Evolutionary conservation across 1,139 yeast species (phyloP), one percentile per base, ranked within the genome.

Genomic region (Diutina rugosa): DNA sequence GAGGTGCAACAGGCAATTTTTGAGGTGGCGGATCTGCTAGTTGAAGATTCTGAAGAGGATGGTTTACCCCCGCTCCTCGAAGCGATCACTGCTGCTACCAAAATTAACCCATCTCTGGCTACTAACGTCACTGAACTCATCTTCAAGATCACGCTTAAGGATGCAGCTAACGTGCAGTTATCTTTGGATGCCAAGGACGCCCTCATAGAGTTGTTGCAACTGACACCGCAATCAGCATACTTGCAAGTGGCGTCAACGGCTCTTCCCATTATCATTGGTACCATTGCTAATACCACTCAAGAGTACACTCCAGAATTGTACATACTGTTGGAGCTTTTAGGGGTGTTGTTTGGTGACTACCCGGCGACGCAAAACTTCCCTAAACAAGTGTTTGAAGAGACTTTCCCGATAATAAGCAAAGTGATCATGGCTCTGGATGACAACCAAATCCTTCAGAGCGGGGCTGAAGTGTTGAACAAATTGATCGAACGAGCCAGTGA

Each of bases 31-130:
- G 60, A 69, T 1, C 67, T 77, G 1, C 67, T 90, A n/a, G 66
- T 79, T 2, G 79, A 77, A 1, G 86, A 82, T 1, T 81, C 95
- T 1, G 88, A 84, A 55, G 97, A 89, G 55, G 98, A 91, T 63
- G 81, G 96, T 0, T 83, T 89, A 35, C 81, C 93, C 0, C 76
- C 87, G 54, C 69, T 90, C 55, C 77, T 89, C n/a, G 97, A 90
- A 65, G 80, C 87, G 0, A 69, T 87, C 35, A 76, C 84, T 0
- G 74, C 77, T 10, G 79, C 85, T 2, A 74, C 87, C 58, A 71
- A 78, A 58, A 71, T 79, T 9, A 69, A 71, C 57, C 72, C 76
- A 6, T 58, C 67, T 1, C 67, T 71, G 47, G 74, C 81, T 0
- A 63, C 72, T 0, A 61, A 62, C 18, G 72, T 73, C 2, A 73